Base-by-base conservation (phyloP, 192 early-diverging fungal species). In the Tieghemiomyces parasiticus region DNA sequence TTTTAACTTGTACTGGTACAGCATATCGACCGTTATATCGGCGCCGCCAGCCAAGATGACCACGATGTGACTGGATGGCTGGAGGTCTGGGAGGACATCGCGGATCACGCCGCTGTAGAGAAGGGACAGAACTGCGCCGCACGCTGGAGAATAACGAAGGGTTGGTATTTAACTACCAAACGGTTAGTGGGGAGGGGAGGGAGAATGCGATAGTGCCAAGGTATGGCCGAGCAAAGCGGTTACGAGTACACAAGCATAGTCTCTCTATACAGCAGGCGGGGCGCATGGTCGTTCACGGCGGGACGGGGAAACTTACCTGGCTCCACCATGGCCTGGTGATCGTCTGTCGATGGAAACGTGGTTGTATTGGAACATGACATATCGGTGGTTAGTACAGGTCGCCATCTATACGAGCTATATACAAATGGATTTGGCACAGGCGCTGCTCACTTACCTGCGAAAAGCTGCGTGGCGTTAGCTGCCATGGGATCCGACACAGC, bases 1-100 rank as follows among this genome's bases (percentile, higher is more conserved):
- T 55, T 73, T 69, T 55, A 77, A 71, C 32, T 78, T 76, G 62
- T 71, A 84, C 10, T 73, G 59, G 24, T 79, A 74, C 35, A 87
- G 58, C 46, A 73, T 65, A 8, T 76, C 78, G 42, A 88, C 68
- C 58, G 61, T 76, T 28, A 83, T 78, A 61, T 85, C 80, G 38
- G 78, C 78, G 0, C 85, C 83, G 28, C 85, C 85, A 58, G 79
- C 79, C 33, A 85, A 77, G 34, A 88, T 66, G 14, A 88, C 71
- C 4, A 88, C 83, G 9, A 88, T 72, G 56, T 84, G 72, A 16
- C 78, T 77, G 20, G 73, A 61, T 28, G 66, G 60, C 0, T 62
- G 67, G 13, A 88, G 67, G 22, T 73, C 64, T 0, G 83, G 81
- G 32, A 85, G 49, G 30, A 85, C 79, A 54, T 88, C 79, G 31